Conservation (phyloP, 345 rosid genomes). For the Durio zibethinus region DNA sequence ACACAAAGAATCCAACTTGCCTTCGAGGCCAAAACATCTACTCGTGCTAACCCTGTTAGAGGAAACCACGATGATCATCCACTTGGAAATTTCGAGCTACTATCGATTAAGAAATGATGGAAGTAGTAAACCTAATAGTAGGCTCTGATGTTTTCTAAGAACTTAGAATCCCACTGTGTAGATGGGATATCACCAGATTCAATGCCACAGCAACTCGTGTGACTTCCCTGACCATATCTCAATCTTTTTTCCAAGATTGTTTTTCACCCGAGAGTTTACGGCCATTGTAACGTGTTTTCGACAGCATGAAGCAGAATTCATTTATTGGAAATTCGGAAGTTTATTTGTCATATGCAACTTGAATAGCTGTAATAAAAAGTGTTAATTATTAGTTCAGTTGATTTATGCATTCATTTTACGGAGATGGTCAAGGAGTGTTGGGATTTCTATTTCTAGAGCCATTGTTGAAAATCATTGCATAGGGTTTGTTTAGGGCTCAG, state of each 20-base stretch:
- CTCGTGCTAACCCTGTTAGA: conserved; percentile 48
- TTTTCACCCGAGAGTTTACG: conserved; percentile 11
- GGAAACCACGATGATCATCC: conserved; percentile 49
- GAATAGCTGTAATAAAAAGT: conserved; percentile 17
- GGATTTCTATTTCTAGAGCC: too few species aligned
- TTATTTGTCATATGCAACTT: conserved; percentile 13
- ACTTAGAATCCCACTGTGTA: conserved; percentile 12
- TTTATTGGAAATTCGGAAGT: conserved; percentile 14
- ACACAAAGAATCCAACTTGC: conserved; percentile 55
- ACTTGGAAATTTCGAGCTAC: conserved; percentile 64
- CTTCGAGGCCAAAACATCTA: conserved; percentile 46
- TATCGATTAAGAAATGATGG: conserved; percentile 52
- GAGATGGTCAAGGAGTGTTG: too few species aligned
- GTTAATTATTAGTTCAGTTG: too few species aligned
- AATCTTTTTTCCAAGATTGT: not conserved
- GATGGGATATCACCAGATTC: conserved; percentile 20
- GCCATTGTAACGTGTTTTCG: conserved; percentile 17
- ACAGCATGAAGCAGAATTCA: conserved; percentile 3
- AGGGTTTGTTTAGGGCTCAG: too few species aligned
- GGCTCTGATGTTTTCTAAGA: not conserved
- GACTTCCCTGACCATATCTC: not conserved
- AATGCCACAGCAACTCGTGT: conserved; percentile 6
- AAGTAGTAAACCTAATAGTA: not conserved
- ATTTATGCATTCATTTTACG: too few species aligned
- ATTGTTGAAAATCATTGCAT: too few species aligned